Evolutionary conservation across 768 basidiomycete genomes (phyloP).

Genomic region (Xerocomellus chrysenteron): DNA sequence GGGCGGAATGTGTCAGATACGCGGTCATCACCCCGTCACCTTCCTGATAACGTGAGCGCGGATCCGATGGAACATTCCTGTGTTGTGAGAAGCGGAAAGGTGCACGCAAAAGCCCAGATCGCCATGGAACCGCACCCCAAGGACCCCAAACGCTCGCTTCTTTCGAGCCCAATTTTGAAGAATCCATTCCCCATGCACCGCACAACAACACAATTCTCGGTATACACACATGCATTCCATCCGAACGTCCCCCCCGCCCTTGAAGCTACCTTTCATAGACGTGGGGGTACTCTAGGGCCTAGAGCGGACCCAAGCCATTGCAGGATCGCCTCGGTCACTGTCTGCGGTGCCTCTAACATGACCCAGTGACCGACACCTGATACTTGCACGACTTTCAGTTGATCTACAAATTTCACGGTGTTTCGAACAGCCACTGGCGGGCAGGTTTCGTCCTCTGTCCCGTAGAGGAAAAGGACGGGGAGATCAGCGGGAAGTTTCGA

Average conservation of each 20-base stretch:
- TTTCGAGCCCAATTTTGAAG: not conserved
- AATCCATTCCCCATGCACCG: not conserved
- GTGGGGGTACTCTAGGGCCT: not conserved
- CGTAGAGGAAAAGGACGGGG: constrained; percentile 62
- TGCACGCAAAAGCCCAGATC: not conserved
- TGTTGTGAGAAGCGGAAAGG: not conserved
- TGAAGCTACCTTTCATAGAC: constrained; percentile 5
- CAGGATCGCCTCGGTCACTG: constrained; percentile 48
- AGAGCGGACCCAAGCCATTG: constrained; percentile 41
- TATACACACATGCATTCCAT: not conserved
- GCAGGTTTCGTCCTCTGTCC: constrained; percentile 54
- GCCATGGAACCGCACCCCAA: not conserved
- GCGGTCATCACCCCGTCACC: not conserved
- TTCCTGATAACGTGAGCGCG: not conserved
- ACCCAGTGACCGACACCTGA: constrained; percentile 68
- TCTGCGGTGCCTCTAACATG: constrained; percentile 59
- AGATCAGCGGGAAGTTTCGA: constrained; percentile 45
- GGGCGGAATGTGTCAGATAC: not conserved
- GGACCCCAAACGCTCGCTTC: not conserved
- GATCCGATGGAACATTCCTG: not conserved
- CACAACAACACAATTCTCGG: not conserved
- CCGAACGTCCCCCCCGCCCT: not conserved
- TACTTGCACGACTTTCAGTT: constrained; percentile 50
- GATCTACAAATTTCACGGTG: constrained; percentile 48
- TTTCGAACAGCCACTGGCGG: constrained; percentile 41